Conservation (phyloP, 2,329 filamentous ascomycete species). For the Xylaria sp. region DNA sequence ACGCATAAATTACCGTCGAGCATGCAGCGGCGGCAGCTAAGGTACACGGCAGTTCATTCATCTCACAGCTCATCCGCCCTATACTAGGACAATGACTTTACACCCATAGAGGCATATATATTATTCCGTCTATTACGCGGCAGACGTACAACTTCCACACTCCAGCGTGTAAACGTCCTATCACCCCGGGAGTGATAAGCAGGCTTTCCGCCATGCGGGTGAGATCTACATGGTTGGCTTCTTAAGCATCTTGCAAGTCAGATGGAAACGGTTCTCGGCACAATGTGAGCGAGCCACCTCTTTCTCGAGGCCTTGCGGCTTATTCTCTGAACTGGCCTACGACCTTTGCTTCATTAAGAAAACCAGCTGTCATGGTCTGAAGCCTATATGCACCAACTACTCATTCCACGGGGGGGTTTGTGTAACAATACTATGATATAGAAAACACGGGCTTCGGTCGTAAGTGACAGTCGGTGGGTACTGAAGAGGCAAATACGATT, state of each 20-base stretch:
- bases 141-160: too few relatives aligned
- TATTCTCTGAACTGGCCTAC: constrained; percentile 47
- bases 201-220: neutral
- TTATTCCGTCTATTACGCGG: too few relatives aligned
- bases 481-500: constrained; percentile 10
- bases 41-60: too few relatives aligned
- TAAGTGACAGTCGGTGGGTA: constrained; percentile 31
- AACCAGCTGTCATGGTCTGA: constrained; percentile 59
- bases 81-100: too few relatives aligned
- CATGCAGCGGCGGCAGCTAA: too few relatives aligned
- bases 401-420: constrained; percentile 56
- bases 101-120: too few relatives aligned
- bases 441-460: constrained; percentile 36
- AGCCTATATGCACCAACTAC: constrained; percentile 58
- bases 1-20: too few relatives aligned
- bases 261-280: constrained; percentile 49
- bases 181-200: neutral
- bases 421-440: constrained; percentile 51
- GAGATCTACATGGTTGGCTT: too few relatives aligned
- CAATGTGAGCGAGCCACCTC: constrained; percentile 38
- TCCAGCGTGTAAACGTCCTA: neutral
- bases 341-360: constrained; percentile 60
- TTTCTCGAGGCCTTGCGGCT: neutral
- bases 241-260: neutral
- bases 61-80: too few relatives aligned